These are phyloP conservation scores for Termitomyces heimii DNA, from an alignment of 768 basidiomycete species.

Conservation along the genomic window DNA sequence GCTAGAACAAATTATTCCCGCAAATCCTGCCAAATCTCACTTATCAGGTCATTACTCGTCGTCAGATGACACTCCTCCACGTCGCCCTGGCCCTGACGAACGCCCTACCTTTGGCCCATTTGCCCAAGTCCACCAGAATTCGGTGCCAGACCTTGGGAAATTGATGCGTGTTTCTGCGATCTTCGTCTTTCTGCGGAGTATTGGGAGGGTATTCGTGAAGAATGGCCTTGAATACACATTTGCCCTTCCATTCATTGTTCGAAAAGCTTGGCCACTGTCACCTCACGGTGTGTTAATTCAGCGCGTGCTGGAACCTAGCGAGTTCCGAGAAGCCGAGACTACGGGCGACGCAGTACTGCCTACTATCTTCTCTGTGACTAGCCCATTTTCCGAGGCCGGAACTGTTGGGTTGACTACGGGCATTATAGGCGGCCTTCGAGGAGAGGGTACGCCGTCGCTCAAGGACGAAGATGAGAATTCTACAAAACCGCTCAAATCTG, in stretches of 20 bases:
- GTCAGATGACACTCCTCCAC: slow-evolving; percentile 23
- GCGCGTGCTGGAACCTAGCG: slow-evolving; percentile 59
- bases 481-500: slow-evolving; percentile 42
- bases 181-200: slow-evolving; percentile 73
- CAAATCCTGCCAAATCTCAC: slow-evolving; percentile 20
- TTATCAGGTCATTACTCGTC: slow-evolving; percentile 26
- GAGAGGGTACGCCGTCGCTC: slow-evolving; percentile 27
- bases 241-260: slow-evolving; percentile 74
- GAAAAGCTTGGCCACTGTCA: slow-evolving; percentile 70
- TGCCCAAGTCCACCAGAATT: slow-evolving; percentile 34
- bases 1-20: slow-evolving; percentile 45
- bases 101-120: slow-evolving; percentile 54
- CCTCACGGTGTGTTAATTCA: slow-evolving; percentile 82
- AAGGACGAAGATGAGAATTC: slow-evolving; percentile 51
- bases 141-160: slow-evolving; percentile 29
- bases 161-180: slow-evolving; percentile 46
- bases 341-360: slow-evolving; percentile 68
- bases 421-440: slow-evolving; percentile 42
- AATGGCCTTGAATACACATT: slow-evolving; percentile 75
- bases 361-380: slow-evolving; percentile 74
- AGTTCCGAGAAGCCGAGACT: slow-evolving; percentile 59
- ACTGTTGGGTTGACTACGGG: slow-evolving; percentile 64
- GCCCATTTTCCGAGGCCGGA: slow-evolving; percentile 69
- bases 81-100: slow-evolving; percentile 14
- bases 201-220: slow-evolving; percentile 63